Evolutionary conservation across 805 yeast species (phyloP).

Genomic region (Maudiozyma saulgeensis): DNA sequence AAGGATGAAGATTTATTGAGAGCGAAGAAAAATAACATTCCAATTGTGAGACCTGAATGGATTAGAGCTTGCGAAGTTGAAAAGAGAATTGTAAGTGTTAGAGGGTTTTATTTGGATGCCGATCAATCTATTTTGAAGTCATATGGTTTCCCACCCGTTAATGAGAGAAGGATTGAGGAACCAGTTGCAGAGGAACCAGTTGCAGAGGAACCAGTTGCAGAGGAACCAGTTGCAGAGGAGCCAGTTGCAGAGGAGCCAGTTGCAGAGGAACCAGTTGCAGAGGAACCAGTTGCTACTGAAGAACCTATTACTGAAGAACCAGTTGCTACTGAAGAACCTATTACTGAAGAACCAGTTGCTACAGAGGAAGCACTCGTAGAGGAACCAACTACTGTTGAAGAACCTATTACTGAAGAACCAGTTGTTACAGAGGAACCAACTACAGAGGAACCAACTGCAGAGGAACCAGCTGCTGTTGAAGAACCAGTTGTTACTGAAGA

Average conservation of each 20-base stretch:
- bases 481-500: conserved; percentile 1
- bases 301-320: conserved; percentile 6
- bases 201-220: conserved; percentile 1
- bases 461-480: not conserved
- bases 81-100: conserved; percentile 83
- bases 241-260: conserved; percentile 3
- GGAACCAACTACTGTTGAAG: conserved; percentile 3
- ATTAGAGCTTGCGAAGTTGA: conserved; percentile 85
- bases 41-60: conserved; percentile 96
- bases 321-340: conserved; percentile 2
- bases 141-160: conserved; percentile 33
- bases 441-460: conserved; percentile 2
- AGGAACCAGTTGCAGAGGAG: conserved; percentile 1
- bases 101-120: conserved; percentile 67
- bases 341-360: not conserved
- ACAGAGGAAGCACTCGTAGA: conserved; percentile 4
- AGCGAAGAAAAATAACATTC: conserved; percentile 81
- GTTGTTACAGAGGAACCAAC: not conserved
- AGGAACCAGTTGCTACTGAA: conserved; percentile 1
- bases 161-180: conserved; percentile 2
- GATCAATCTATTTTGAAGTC: conserved; percentile 35
- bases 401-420: conserved; percentile 4
- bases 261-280: conserved; percentile 6
- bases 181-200: not conserved
- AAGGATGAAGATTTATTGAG: conserved; percentile 49